These are phyloP conservation scores for Albugo candida DNA, from an alignment of 352 stramenopile species.

Conservation along the genomic window DNA sequence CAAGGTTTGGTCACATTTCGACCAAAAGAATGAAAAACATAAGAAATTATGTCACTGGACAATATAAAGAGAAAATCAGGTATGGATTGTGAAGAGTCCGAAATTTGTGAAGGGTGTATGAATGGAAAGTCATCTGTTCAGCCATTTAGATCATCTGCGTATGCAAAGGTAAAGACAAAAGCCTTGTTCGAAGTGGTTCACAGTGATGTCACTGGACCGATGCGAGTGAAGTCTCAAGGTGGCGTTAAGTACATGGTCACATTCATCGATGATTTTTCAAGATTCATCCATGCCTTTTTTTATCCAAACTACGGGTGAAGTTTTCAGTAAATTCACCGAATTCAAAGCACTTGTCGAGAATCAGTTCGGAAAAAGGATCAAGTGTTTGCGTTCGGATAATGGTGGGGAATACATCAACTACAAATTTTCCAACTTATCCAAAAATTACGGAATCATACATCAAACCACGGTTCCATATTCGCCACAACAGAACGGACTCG, in stretches of 20 bases:
- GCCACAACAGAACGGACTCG: constrained; percentile 9
- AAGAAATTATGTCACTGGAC: too few relatives aligned
- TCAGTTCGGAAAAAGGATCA: constrained; percentile 9
- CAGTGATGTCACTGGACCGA: neutral
- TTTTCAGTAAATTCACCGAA: constrained; percentile 2
- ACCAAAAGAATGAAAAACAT: too few relatives aligned
- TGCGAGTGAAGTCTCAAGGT: neutral
- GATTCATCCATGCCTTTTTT: constrained; percentile 9
- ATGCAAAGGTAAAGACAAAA: neutral
- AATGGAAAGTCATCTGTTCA: neutral
- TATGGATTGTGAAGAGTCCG: neutral
- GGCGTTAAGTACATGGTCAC: constrained; percentile 4
- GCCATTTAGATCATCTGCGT: neutral
- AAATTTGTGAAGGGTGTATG: neutral
- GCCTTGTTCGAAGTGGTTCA: neutral
- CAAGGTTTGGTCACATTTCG: too few relatives aligned
- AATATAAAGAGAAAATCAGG: too few relatives aligned
- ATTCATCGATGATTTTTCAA: constrained; percentile 11
- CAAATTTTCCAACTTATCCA: too few relatives aligned
- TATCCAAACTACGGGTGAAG: constrained; percentile 10
- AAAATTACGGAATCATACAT: too few relatives aligned
- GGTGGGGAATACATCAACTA: constrained; percentile 11
- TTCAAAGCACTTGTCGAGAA: constrained; percentile 9
- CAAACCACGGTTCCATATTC: constrained; percentile 7
- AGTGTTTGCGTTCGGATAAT: constrained; percentile 16